Conservation (phyloP, 23 red algal genomes). For the Cyanidium caldarium region DNA sequence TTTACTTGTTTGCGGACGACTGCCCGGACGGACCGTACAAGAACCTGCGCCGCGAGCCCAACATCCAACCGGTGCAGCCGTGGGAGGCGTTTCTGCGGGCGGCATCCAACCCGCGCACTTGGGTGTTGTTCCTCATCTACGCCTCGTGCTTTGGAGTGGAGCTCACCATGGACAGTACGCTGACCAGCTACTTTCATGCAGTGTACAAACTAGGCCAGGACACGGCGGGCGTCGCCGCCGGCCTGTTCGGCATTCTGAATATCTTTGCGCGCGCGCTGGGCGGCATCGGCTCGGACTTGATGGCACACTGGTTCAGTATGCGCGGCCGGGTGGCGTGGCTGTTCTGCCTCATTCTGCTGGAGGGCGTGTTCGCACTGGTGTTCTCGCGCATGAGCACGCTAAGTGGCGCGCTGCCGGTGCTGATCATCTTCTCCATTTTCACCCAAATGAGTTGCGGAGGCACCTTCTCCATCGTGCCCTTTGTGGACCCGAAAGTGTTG, state of each 20-base stretch:
- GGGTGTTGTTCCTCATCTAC: conserved; percentile 61
- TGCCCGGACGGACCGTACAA: conserved; percentile 65
- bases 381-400: conserved; percentile 54
- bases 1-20: conserved; percentile 85
- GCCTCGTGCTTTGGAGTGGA: conserved; percentile 80
- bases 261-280: conserved; percentile 80
- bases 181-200: conserved; percentile 51
- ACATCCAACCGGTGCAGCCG: conserved; percentile 33
- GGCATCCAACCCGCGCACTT: conserved; percentile 35
- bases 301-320: conserved; percentile 41
- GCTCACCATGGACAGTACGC: conserved; percentile 56
- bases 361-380: conserved; percentile 37
- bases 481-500: conserved; percentile 59
- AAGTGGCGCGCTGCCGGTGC: conserved; percentile 34
- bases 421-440: conserved; percentile 70
- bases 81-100: conserved; percentile 35
- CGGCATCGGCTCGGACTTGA: conserved; percentile 46
- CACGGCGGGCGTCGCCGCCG: conserved; percentile 50
- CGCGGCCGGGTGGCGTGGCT: conserved; percentile 69
- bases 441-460: conserved; percentile 63
- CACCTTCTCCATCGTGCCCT: conserved; percentile 81
- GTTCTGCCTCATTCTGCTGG: conserved; percentile 42
- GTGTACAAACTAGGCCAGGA: conserved; percentile 19
- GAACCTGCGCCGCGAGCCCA: conserved; percentile 19
- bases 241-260: conserved; percentile 87